Conservation (phyloP, 2,329 filamentous ascomycete genomes). For the Monosporascus sp. region DNA sequence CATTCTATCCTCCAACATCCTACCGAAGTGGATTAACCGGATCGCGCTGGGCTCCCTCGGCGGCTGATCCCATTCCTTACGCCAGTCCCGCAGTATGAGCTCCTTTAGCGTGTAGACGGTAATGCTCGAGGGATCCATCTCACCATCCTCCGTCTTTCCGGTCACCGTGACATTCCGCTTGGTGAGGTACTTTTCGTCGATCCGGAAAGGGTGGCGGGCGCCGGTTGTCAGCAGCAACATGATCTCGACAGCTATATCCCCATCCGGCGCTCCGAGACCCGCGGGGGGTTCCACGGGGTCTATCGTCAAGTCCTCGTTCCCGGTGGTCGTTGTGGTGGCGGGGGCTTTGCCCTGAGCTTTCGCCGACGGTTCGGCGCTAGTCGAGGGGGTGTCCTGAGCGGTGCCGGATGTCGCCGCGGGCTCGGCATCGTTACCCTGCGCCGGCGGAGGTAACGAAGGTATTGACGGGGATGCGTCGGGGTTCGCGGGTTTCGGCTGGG, state of each 20-base stretch:
- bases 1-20: constrained; percentile 84
- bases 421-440: constrained; percentile 14
- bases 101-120: constrained; percentile 93
- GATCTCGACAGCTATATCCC: constrained; percentile 57
- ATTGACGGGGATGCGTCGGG: constrained; percentile 8
- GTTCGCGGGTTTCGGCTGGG: constrained; percentile 17
- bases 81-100: constrained; percentile 88
- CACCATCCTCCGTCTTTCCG: constrained; percentile 53
- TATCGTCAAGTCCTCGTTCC: constrained; percentile 28
- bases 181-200: constrained; percentile 79
- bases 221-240: constrained; percentile 76
- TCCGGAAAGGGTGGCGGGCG: constrained; percentile 81
- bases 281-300: constrained; percentile 30
- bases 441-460: constrained; percentile 1
- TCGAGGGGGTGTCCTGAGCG: constrained; percentile 14
- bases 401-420: constrained; percentile 14
- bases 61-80: constrained; percentile 83
- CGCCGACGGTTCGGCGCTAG: constrained; percentile 12
- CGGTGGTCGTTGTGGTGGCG: constrained; percentile 16
- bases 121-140: constrained; percentile 77
- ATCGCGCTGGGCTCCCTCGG: constrained; percentile 86
- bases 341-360: constrained; percentile 28
- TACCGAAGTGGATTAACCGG: constrained; percentile 86
- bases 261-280: constrained; percentile 14
- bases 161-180: constrained; percentile 77